Base-by-base conservation (phyloP, 148 eudicot species). In the Polygonum maritimum region DNA sequence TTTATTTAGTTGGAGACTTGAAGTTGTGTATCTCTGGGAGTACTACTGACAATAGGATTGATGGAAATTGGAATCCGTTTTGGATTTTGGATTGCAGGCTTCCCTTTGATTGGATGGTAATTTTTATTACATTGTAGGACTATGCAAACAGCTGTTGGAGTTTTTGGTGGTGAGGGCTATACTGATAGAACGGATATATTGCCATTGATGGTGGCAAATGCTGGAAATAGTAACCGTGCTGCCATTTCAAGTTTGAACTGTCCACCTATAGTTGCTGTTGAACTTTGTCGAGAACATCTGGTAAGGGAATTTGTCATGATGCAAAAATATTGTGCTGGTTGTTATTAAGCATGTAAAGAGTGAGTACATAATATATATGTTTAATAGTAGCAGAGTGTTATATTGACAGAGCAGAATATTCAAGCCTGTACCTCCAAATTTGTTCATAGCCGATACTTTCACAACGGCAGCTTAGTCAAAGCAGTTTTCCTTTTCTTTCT, bases 121-220 rank as follows among this genome's bases (percentile, higher is more conserved):
- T 14, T 14, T 65, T 41, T 65, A 2, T 80, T 73, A 65, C 77
- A 74, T 72, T 84, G 75, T 79, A 92, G 98, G 88, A 92, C 98
- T 52, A 92, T 94, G 87, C 98, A 94, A 84, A 94, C 98, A 78
- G 96, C 98, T 48, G 98, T 89, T 82, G 98, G 98, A 78, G 98
- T 90, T 67, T 94, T 94, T 79, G 98, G 98, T 48, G 98, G 98
- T 60, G 97, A 88, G 52, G 97, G 89, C 75, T 90, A 92, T 74
- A 85, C 92, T 14, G 87, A 86, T 85, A 79, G 85, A 81, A 86
- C 85, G 83, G 92, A 89, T 78, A 79, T 80, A 74, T 48, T 92
- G 57, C 98, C 98, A 45, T 78, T 94, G 26, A 94, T 92, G 97
- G 86, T 92, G 78, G 98, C 92, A 74, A 94, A 92, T 89, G 98